These are phyloP conservation scores for Spatholobus suberectus DNA, from an alignment of 306 rosid species.

Conservation along the genomic window DNA sequence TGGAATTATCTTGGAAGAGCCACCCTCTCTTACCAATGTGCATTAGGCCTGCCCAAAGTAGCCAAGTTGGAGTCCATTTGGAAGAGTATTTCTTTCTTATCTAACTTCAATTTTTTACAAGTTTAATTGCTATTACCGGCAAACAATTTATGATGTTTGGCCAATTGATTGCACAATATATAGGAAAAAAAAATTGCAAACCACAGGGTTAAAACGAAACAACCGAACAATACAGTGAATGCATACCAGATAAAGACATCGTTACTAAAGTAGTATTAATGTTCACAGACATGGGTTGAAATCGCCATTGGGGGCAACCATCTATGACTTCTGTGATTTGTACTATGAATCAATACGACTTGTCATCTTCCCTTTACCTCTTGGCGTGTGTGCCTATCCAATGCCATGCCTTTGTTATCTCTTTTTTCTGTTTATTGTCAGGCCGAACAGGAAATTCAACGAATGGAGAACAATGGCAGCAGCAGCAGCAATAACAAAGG, in stretches of 20 bases:
- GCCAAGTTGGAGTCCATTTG: not conserved
- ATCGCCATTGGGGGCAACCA: not conserved
- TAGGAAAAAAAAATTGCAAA: not conserved
- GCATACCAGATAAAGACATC: not conserved
- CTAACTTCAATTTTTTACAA: not conserved
- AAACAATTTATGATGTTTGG: not conserved
- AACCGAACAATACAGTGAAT: not conserved
- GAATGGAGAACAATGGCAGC: constrained; percentile 47
- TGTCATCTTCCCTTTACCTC: constrained; percentile 32
- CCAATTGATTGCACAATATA: not conserved
- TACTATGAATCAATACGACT: constrained; percentile 32
- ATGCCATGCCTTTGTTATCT: constrained; percentile 21
- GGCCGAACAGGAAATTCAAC: constrained; percentile 59
- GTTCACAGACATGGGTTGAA: not conserved
- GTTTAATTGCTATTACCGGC: not conserved
- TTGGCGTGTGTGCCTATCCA: constrained; percentile 30
- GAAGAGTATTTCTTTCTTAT: constrained; percentile 1
- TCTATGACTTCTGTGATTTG: constrained; percentile 14
- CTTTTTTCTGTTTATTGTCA: constrained; percentile 33
- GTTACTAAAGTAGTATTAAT: not conserved
- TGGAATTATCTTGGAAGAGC: not conserved
- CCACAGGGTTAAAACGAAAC: not conserved
- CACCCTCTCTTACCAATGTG: not conserved
- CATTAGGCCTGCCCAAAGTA: not conserved
- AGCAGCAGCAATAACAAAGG: constrained; percentile 48